Conservation (phyloP, 345 rosid genomes). For the Ceriops decandra region DNA sequence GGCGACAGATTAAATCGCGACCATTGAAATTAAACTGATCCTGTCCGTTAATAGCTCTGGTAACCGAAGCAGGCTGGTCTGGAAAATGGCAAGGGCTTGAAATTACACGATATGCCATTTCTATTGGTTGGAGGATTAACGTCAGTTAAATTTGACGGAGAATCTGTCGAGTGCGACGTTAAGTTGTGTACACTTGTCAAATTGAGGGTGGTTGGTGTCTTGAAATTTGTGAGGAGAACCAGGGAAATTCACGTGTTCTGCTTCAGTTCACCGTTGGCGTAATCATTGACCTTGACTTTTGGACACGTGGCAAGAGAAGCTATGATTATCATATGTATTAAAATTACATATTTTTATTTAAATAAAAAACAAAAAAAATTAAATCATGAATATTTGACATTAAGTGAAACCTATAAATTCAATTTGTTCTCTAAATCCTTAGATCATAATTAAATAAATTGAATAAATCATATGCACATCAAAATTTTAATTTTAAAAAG, state of each 20-base stretch:
- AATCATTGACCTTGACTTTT: too few relatives aligned
- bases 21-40: slow-evolving; percentile 19
- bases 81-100: not conserved
- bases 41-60: slow-evolving; percentile 21
- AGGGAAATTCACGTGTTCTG: not conserved
- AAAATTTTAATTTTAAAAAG: too few relatives aligned
- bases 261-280: not conserved
- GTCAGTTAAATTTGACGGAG: slow-evolving; percentile 11
- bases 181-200: slow-evolving; percentile 6
- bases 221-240: not conserved
- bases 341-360: too few relatives aligned
- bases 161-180: slow-evolving; percentile 8
- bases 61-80: slow-evolving; percentile 6
- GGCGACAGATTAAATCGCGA: slow-evolving; percentile 3
- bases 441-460: too few relatives aligned
- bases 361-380: too few relatives aligned
- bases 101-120: slow-evolving; percentile 6
- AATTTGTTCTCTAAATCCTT: too few relatives aligned
- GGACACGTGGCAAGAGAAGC: too few relatives aligned
- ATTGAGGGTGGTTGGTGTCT: not conserved
- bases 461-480: too few relatives aligned
- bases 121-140: slow-evolving; percentile 5
- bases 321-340: too few relatives aligned
- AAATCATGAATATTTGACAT: too few relatives aligned
- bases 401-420: too few relatives aligned